These are phyloP conservation scores for Aspergillus alliaceus DNA, from an alignment of 2,329 filamentous ascomycete species.

Conservation along the genomic window DNA sequence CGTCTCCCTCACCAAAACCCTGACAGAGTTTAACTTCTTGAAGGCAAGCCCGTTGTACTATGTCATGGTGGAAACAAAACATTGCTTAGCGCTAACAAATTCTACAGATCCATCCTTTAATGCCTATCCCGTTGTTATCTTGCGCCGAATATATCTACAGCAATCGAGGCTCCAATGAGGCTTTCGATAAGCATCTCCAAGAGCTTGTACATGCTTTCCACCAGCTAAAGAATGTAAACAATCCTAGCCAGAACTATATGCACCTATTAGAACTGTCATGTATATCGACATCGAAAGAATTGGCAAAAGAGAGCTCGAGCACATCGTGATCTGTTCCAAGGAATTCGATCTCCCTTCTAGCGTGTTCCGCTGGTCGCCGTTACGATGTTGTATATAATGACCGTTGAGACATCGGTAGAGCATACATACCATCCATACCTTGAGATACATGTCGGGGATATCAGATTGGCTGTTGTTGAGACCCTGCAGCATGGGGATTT, in stretches of 20 bases:
- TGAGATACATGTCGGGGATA: no score
- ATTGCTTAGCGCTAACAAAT: background rate
- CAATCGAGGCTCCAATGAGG: background rate
- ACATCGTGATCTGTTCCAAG: no score
- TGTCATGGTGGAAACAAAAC: no score
- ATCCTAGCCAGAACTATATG: background rate
- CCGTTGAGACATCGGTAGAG: no score
- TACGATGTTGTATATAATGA: no score
- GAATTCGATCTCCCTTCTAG: no score
- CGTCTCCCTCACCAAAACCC: slow-evolving; percentile 7
- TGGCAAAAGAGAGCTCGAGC: no score
- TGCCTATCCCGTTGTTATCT: background rate
- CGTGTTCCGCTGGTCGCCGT: no score
- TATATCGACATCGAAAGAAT: no score
- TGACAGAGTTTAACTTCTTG: slow-evolving; percentile 11
- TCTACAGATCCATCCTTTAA: slow-evolving; percentile 3
- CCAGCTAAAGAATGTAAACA: background rate
- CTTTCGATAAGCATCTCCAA: background rate
- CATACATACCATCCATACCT: no score
- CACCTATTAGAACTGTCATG: background rate
- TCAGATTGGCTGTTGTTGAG: no score
- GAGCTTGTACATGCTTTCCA: background rate
- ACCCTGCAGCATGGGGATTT: no score
- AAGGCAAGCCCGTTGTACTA: slow-evolving; percentile 8
- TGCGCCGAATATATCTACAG: background rate